phyloP scores from a whole-genome alignment of 2,329 filamentous ascomycete species.

The Elsinoe necatrix region DNA sequence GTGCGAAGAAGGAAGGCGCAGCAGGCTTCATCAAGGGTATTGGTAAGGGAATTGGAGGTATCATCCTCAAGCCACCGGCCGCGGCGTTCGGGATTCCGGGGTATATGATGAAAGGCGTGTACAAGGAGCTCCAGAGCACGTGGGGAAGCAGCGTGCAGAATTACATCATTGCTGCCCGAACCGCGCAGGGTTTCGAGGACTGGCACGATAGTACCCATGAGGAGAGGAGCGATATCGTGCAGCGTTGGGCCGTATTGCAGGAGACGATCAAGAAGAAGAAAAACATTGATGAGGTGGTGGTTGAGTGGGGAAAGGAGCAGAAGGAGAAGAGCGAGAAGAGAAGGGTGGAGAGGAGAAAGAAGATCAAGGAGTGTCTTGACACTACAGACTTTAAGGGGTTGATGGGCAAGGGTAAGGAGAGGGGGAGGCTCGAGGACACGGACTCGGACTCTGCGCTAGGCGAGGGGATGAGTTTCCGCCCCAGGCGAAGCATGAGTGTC shows the following conservation, averaged over 20 bases:
- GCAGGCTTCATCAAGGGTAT: conserved; percentile 66
- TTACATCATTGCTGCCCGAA: conserved; percentile 70
- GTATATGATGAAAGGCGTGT: conserved; percentile 69
- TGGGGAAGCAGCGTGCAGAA: conserved; percentile 65
- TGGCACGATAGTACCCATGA: conserved; percentile 45
- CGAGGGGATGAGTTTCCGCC: neutral
- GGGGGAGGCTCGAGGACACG: neutral
- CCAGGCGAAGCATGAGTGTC: neutral
- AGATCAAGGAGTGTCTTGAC: conserved; percentile 13
- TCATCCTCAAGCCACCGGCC: conserved; percentile 57
- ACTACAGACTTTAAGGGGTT: conserved; percentile 9
- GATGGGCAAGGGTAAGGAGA: conserved; percentile 4
- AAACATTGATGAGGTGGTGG: conserved; percentile 47
- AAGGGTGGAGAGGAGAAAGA: neutral
- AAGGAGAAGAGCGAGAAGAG: neutral
- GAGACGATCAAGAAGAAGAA: conserved; percentile 51
- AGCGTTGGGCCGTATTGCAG: conserved; percentile 54
- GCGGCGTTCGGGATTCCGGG: conserved; percentile 46
- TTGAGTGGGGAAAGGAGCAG: conserved; percentile 28
- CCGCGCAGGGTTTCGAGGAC: conserved; percentile 65
- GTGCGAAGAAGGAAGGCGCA: conserved; percentile 52
- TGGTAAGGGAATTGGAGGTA: conserved; percentile 67
- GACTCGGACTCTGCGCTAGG: neutral
- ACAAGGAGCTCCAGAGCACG: conserved; percentile 61
- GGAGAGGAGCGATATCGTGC: conserved; percentile 57